Evolutionary conservation across 2,329 filamentous ascomycete genomes (phyloP).

Genomic region (Colletotrichum tropicale): DNA sequence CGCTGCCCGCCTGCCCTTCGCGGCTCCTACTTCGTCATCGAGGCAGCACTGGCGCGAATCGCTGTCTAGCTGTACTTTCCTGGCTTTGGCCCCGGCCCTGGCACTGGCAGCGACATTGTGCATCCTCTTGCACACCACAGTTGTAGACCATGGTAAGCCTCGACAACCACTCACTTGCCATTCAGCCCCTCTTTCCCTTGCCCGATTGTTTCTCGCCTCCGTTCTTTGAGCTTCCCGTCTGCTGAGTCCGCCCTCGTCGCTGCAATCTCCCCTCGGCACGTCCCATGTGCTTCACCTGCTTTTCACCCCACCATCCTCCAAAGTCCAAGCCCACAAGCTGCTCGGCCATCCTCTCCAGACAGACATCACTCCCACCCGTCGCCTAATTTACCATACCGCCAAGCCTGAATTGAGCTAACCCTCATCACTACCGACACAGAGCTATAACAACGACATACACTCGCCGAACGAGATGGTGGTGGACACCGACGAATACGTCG

Average conservation of each 20-base stretch:
- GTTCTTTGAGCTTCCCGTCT: neutral
- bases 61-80: constrained; percentile 6
- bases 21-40: constrained; percentile 15
- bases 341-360: neutral
- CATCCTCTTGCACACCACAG: constrained; percentile 5
- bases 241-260: neutral
- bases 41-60: constrained; percentile 16
- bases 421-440: constrained; percentile 33
- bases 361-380: neutral
- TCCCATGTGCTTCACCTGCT: neutral
- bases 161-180: neutral
- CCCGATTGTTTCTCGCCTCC: neutral
- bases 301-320: constrained; percentile 13
- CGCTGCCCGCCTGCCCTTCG: constrained; percentile 8
- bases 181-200: neutral
- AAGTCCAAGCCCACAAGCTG: neutral
- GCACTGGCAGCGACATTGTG: constrained; percentile 1
- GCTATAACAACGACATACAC: constrained; percentile 54
- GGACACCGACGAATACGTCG: constrained; percentile 59
- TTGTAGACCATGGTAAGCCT: constrained; percentile 17
- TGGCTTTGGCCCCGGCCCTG: neutral
- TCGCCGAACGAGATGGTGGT: constrained; percentile 63
- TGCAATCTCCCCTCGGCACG: neutral
- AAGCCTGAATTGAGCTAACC: neutral
- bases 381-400: neutral